Conservation (phyloP, 2,329 filamentous ascomycete genomes). For the Monosporascus sp. region DNA sequence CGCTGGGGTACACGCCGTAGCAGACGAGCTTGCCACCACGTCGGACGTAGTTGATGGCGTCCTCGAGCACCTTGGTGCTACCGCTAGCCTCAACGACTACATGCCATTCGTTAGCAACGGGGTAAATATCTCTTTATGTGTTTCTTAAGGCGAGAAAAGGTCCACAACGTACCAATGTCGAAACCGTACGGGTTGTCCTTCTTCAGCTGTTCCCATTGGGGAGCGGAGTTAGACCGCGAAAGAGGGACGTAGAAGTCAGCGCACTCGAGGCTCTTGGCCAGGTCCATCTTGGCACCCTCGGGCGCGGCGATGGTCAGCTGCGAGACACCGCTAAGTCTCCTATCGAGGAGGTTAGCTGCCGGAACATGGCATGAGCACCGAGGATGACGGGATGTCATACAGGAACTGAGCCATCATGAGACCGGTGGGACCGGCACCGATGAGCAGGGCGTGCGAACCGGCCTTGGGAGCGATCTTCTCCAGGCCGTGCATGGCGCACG, state of each 20-base stretch:
- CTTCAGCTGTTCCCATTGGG: conserved; percentile 59
- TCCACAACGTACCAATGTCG: conserved; percentile 49
- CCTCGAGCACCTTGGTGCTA: conserved; percentile 62
- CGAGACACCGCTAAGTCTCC: conserved; percentile 57
- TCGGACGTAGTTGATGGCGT: conserved; percentile 66
- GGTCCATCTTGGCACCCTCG: conserved; percentile 63
- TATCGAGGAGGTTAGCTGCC: conserved; percentile 4
- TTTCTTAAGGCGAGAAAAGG: not conserved
- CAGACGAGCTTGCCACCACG: conserved; percentile 67
- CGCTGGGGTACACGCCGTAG: conserved; percentile 63
- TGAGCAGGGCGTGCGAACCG: conserved; percentile 60
- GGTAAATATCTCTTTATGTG: not conserved
- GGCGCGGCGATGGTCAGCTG: conserved; percentile 66
- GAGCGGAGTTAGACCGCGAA: conserved; percentile 47
- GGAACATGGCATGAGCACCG: not conserved
- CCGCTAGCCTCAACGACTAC: conserved; percentile 64
- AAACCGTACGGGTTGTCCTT: conserved; percentile 65
- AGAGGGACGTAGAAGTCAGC: conserved; percentile 51
- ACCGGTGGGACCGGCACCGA: conserved; percentile 63
- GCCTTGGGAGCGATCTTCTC: conserved; percentile 64
- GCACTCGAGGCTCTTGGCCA: conserved; percentile 53
- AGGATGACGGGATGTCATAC: conserved; percentile 6
- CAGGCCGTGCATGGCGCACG: conserved; percentile 65
- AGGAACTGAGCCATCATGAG: conserved; percentile 39
- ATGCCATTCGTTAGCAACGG: conserved; percentile 10